Base-by-base conservation (phyloP, 306 rosid species). In the Macrotyloma uniflorum region DNA sequence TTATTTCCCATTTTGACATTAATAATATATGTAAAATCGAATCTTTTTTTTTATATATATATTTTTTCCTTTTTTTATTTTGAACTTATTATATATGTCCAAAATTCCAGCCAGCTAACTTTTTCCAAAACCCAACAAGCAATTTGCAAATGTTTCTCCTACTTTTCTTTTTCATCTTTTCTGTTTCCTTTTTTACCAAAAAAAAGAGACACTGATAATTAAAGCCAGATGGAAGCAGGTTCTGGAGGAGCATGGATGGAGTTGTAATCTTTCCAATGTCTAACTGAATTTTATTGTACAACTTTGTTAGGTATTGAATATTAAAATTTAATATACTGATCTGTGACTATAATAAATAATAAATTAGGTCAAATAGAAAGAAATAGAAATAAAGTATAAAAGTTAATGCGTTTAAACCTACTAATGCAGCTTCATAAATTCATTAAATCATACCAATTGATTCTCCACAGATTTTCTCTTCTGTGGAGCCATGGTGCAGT, bases 81-180 rank as follows among this genome's bases (percentile, higher is more conserved):
- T 67, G 5, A 13, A 18, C 12, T 61, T 23, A 47, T 59, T 64
- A 23, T 64, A 22, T 33, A 71, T 67, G 62, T 4, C 3, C 70
- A 32, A 24, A 36, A 19, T 40, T 42, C 13, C 79, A 42, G 62
- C 79, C 18, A 24, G 43, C 26, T 32, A 65, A 54, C 70, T 23
- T 30, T 46, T 12, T 55, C 20, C 49, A 45, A 73, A 42, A 74
- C 42, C 78, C 79, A 79, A 61, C 65, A 63, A 42, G 43, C 43
- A 65, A 53, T 38, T 83, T 55, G 62, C 76, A 88, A 86, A 70
- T 46, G 66, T 63, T 72, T 47, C 55, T 55, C 76, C 81, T 49
- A 28, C 70, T 54, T 70, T 16, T 4, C 9, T 28, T 62, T 68
- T 15, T 66, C 36, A 12, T 68, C 36, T 55, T 49, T 53, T 26